Evolutionary conservation across 148 eudicot genomes (phyloP), one percentile per base, ranked within the genome.

Genomic region (Limonium bicolor): DNA sequence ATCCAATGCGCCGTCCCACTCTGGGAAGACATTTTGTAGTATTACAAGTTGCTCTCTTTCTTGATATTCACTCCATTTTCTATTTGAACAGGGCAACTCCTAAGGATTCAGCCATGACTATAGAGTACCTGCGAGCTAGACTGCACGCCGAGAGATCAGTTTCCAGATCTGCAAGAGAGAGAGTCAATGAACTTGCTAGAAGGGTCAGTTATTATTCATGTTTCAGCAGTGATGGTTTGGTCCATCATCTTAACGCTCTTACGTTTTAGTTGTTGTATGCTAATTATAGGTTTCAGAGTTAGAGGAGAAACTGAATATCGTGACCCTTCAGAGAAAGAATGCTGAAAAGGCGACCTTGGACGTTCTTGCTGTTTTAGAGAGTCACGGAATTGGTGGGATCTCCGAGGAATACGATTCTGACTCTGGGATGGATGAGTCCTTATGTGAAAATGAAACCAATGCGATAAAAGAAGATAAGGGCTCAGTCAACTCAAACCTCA

Each of bases 271-370:
- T 57, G 36, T 43, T 34, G 19, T 37, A 39, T 33, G 14, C 42
- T 11, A 17, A 10, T 43, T 3, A 20, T 53, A 88, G 96, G 96
- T 83, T 44, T 15, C 37, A 33, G 92, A 88, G 55, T 63, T 88
- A 52, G 94, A 88, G 56, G 78, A 79, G 13, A 78, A 83, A 64
- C 73, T 88, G 50, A 77, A 78, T 41, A 32, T 53, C 51, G 88
- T 69, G 17, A 62, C 76, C 49, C 66, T 82, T 48, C 94, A 79
- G 64, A 72, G 96, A 48, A 76, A 73, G 61, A 78, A 54, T 64
- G 90, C 96, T 29, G 96, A 88, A 62, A 88, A 67, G 65, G 86
- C 96, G 48, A 68, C 86, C 35, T 53, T 50, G 20, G 78, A 79
- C 55, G 78, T 80, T 54, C 80, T 73, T 49, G 62, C 86, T 20